Base-by-base conservation (phyloP, 176 grass and related monocot genomes). In the Eragrostis curvula region DNA sequence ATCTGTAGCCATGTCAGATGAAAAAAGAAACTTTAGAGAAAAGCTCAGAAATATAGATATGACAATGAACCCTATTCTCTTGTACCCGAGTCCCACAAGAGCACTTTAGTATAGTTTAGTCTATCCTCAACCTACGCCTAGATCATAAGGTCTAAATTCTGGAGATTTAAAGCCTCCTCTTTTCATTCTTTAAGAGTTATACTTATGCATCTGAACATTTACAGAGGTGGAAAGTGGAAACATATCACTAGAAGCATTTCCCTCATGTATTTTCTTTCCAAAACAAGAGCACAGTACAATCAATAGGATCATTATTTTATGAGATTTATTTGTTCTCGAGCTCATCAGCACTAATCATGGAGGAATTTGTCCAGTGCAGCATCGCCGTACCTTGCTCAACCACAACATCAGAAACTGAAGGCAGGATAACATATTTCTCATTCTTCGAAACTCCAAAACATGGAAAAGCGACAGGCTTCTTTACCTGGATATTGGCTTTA, bases 391-490 rank as follows among this genome's bases (percentile, higher is more conserved):
- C 83, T 86, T 95, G 93, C 88, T 95, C 93, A 70, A 95, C 16
- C 24, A 92, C 53, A 43, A 95, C 79, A 90, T 92, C 90, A 66
- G 82, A 75, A 68, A 95, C 53, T 58, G 90, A 90, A 73, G 82
- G 85, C 12, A 95, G 90, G 65, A 92, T 44, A 42, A 90, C 77
- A 85, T 90, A 84, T 53, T 88, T 95, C 49, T 95, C 82, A 67
- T 92, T 90, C 70, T 90, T 90, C 41, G 83, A 43, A 79, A 85
- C 61, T 20, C 89, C 92, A 83, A 89, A 94, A 76, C 77, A 94
- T 55, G 89, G 86, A 36, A 91, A 79, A 69, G 58, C 20, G 52
- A 86, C 42, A 48, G 92, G 92, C 74, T 55, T 87, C 36, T 65
- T 85, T 61, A 87, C 81, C 92, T 94, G 70, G n/a, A 90, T 40